Percentiles rank a stretch among this genome's conserved stretches.
Evolutionary conservation across 768 basidiomycete genomes (phyloP).

Genomic region (Pisolithus microcarpus): DNA sequence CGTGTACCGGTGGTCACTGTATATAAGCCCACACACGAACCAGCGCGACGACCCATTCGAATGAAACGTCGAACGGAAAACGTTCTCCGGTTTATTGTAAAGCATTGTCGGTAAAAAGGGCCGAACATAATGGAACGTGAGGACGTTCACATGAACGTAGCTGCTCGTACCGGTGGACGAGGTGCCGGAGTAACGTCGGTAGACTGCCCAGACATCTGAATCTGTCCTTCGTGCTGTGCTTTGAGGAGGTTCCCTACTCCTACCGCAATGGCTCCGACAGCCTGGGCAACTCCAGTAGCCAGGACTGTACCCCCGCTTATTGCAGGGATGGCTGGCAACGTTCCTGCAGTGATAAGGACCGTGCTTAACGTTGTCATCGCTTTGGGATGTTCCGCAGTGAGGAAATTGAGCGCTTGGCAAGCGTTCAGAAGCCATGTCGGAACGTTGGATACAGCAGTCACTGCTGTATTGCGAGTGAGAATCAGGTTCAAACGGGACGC

Average conservation of each 20-base stretch:
- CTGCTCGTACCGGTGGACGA: conserved; percentile 23
- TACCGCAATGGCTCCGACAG: conserved; percentile 71
- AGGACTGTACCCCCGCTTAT: conserved; percentile 66
- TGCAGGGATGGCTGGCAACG: conserved; percentile 64
- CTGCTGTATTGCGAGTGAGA: conserved; percentile 17
- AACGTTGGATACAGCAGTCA: conserved; percentile 48
- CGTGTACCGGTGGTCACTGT: too few species aligned
- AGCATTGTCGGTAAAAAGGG: background rate
- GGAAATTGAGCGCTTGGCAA: conserved; percentile 65
- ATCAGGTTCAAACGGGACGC: background rate
- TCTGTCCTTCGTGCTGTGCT: conserved; percentile 37
- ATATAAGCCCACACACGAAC: too few species aligned
- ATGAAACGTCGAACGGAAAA: too few species aligned
- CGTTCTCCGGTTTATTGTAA: too few species aligned
- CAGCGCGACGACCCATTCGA: too few species aligned
- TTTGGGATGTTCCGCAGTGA: conserved; percentile 70
- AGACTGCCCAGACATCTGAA: conserved; percentile 19
- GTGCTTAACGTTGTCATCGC: conserved; percentile 69
- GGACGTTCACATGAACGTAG: conserved; percentile 21
- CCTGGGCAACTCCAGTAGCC: conserved; percentile 68
- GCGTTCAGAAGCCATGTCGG: conserved; percentile 76
- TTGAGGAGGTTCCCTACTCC: conserved; percentile 58
- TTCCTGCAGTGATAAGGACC: conserved; percentile 72
- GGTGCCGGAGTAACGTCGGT: conserved; percentile 9
- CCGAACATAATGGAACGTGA: background rate